These are phyloP conservation scores for Closterium sp. DNA, from an alignment of 139 green algal species.

Conservation along the genomic window DNA sequence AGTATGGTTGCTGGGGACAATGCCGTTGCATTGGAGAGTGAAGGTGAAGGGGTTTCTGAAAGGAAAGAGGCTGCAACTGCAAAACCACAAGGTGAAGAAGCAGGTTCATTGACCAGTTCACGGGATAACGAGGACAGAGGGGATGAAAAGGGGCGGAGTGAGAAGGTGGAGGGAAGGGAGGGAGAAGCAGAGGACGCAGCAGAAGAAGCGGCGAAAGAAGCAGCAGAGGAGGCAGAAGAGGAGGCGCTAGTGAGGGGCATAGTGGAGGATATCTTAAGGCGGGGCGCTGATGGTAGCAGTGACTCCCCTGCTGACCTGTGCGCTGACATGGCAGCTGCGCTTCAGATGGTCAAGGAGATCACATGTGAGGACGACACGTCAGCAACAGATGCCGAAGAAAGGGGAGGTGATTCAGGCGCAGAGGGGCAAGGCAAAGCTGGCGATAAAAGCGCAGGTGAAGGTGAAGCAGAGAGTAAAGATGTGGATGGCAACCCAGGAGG, in stretches of 20 bases:
- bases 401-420: too few species aligned
- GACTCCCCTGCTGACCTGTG: neutral
- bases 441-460: too few species aligned
- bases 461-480: too few species aligned
- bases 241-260: neutral
- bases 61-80: neutral
- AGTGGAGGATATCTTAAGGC: neutral
- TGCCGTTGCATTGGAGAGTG: neutral
- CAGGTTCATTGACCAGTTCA: neutral
- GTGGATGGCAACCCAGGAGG: too few species aligned
- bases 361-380: neutral
- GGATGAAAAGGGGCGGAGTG: neutral
- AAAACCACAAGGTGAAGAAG: neutral
- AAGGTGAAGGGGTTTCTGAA: neutral
- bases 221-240: neutral
- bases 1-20: neutral
- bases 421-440: too few species aligned
- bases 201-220: neutral
- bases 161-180: constrained; percentile 9
- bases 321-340: neutral
- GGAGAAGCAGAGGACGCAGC: neutral
- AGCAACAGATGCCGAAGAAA: neutral
- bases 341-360: neutral
- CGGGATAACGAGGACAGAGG: neutral
- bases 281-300: neutral